A percentile compares a stretch with the other conserved stretches of the same genome.
Evolutionary conservation across 2,329 filamentous ascomycete genomes (phyloP).

Genomic region (Pseudocercospora cruenta): DNA sequence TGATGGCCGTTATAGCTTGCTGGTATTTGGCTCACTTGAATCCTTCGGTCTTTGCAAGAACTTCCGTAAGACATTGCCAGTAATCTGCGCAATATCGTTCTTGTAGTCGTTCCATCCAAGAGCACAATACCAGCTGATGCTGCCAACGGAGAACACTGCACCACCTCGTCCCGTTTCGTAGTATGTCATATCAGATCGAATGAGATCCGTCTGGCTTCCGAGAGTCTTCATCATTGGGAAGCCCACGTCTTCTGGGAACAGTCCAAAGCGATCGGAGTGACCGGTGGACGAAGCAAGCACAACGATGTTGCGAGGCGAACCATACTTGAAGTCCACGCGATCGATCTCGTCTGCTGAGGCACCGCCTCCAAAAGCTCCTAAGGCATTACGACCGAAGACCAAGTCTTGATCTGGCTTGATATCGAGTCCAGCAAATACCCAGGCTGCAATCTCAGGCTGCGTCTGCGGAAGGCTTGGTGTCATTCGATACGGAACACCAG

Average conservation of each 20-base stretch:
- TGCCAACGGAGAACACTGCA: conserved; percentile 8
- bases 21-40: too few species aligned
- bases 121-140: conserved; percentile 6
- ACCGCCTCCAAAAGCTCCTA: not conserved
- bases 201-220: conserved; percentile 2
- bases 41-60: not conserved
- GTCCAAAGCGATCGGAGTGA: conserved; percentile 6
- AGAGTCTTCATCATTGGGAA: conserved; percentile 9
- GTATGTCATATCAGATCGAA: conserved; percentile 3
- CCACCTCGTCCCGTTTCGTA: not conserved
- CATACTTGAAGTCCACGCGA: not conserved
- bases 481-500: conserved; percentile 5
- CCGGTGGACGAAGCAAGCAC: conserved; percentile 6
- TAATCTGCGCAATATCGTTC: conserved; percentile 6
- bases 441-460: not conserved
- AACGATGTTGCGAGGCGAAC: not conserved
- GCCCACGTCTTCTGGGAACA: conserved; percentile 1
- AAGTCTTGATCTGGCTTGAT: not conserved
- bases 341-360: not conserved
- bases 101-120: not conserved
- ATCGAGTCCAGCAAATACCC: not conserved
- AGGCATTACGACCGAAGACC: not conserved
- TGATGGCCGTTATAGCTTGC: too few species aligned
- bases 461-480: not conserved
- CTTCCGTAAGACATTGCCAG: not conserved